Conservation (phyloP, 257 asterid genomes). For the Anisodus tanguticus region DNA sequence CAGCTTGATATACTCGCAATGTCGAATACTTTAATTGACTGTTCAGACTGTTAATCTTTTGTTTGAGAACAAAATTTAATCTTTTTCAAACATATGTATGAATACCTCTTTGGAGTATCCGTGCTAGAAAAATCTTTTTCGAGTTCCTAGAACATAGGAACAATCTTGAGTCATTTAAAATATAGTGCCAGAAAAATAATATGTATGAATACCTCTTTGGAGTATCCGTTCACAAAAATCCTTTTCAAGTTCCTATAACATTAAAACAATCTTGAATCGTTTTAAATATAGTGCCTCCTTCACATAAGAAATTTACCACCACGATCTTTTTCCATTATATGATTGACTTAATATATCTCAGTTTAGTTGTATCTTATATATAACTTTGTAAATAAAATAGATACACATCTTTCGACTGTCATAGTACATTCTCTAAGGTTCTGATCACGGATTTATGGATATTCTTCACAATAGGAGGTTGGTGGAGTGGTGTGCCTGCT, state of each 20-base stretch:
- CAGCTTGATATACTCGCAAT: background rate
- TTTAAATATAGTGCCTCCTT: background rate
- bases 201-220: too few species aligned
- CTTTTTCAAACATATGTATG: background rate
- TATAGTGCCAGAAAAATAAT: background rate
- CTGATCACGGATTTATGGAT: background rate
- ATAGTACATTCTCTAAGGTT: background rate
- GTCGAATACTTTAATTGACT: background rate
- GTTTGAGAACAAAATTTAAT: background rate
- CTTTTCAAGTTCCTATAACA: too few species aligned
- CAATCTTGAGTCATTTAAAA: background rate
- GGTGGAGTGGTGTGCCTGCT: conserved; percentile 98
- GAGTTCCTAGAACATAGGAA: background rate
- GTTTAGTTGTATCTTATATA: background rate
- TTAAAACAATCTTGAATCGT: too few species aligned
- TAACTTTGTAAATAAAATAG: background rate
- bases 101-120: background rate
- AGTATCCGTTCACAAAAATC: too few species aligned
- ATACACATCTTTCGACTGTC: conserved; percentile 1
- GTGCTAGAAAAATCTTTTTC: background rate
- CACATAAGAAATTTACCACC: background rate
- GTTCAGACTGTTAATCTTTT: background rate
- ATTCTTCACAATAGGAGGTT: conserved; percentile 65
- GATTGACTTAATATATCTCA: background rate
- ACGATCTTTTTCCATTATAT: background rate